These are phyloP conservation scores for Hippophae tibetana DNA, from an alignment of 306 rosid genomes.

Conservation along the genomic window DNA sequence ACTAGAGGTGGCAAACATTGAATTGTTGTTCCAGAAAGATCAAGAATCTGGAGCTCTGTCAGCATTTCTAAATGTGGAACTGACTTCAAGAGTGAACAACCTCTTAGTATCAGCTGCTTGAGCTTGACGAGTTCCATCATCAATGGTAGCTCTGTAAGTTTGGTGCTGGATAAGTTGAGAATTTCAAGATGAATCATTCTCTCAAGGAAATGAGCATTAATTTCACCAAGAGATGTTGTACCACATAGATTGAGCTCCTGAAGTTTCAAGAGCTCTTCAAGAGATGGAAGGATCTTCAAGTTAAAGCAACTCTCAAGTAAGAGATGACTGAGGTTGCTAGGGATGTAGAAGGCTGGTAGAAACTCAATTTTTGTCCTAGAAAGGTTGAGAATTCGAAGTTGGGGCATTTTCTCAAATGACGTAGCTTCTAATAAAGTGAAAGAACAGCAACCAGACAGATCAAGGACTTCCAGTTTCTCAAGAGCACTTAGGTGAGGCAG, in stretches of 20 bases:
- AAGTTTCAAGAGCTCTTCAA: slow-evolving; percentile 9
- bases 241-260: slow-evolving; percentile 20
- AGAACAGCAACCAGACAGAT: slow-evolving; percentile 23
- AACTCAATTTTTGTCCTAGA: slow-evolving; percentile 17
- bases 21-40: slow-evolving; percentile 19
- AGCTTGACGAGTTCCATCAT: slow-evolving; percentile 15
- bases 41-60: slow-evolving; percentile 20
- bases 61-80: not conserved
- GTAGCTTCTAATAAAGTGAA: slow-evolving; percentile 9
- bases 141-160: slow-evolving; percentile 1
- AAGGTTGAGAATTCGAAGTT: slow-evolving; percentile 21
- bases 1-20: slow-evolving; percentile 10
- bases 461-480: slow-evolving; percentile 20
- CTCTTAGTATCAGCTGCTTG: slow-evolving; percentile 18
- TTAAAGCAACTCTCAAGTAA: slow-evolving; percentile 14
- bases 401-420: slow-evolving; percentile 19
- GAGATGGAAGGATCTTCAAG: slow-evolving; percentile 7
- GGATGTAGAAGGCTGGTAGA: slow-evolving; percentile 11
- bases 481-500: slow-evolving; percentile 13
- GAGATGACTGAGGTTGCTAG: slow-evolving; percentile 14
- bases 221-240: slow-evolving; percentile 3
- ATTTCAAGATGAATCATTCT: slow-evolving; percentile 10
- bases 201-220: slow-evolving; percentile 10
- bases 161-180: slow-evolving; percentile 22
- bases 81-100: not conserved